Evolutionary conservation across 2,329 filamentous ascomycete genomes (phyloP).

Genomic region (Penicillium corylophilum): DNA sequence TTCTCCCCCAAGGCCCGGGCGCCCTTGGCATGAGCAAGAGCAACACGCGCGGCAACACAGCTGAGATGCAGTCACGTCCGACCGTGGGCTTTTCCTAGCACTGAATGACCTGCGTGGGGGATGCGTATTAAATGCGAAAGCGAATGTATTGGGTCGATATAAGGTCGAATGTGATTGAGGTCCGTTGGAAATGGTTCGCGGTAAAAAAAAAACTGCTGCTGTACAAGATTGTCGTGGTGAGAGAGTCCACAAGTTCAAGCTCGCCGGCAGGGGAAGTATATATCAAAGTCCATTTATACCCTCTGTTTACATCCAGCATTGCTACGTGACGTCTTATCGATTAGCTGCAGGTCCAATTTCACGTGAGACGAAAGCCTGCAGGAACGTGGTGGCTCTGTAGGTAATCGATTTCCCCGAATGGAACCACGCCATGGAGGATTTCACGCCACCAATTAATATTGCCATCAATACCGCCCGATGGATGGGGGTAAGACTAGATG

Average conservation of each 20-base stretch:
- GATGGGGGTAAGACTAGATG: slow-evolving; percentile 10
- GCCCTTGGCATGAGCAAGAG: slow-evolving; percentile 36
- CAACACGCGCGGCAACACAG: slow-evolving; percentile 40
- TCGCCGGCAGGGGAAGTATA: background rate
- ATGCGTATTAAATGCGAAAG: background rate
- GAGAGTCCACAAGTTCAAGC: too few relatives aligned
- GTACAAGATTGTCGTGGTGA: background rate
- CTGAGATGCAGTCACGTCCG: slow-evolving; percentile 24
- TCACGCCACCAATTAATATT: background rate
- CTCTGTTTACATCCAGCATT: background rate
- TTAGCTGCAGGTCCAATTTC: background rate
- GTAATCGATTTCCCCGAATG: too few relatives aligned
- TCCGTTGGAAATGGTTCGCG: background rate
- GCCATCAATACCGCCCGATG: background rate
- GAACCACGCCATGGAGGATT: background rate
- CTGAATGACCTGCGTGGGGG: background rate
- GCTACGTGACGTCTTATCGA: background rate
- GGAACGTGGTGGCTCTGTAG: background rate
- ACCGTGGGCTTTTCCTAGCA: slow-evolving; percentile 15
- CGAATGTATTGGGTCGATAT: background rate
- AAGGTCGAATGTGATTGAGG: background rate
- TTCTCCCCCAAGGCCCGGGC: slow-evolving; percentile 19
- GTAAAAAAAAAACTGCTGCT: background rate
- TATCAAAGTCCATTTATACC: background rate
- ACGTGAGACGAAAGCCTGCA: background rate